phyloP scores from a whole-genome alignment of 75 land plant genomes.

The Ceratopteris richardii region DNA sequence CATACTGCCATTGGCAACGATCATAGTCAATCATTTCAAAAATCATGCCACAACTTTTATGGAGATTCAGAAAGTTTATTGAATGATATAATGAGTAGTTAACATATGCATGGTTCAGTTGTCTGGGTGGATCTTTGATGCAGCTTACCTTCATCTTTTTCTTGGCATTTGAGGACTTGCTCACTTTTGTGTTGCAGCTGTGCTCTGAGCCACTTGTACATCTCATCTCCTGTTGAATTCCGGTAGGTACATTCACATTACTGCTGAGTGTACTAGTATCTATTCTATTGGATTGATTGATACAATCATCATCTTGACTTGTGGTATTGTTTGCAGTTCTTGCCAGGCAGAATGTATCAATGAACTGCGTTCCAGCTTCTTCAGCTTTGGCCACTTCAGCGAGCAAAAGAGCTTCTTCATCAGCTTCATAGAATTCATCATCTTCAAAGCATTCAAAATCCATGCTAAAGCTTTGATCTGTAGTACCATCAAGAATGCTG shows the following conservation, averaged over 20 bases:
- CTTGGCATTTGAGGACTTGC: conserved; percentile 30
- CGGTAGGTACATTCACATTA: no score
- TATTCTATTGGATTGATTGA: not conserved
- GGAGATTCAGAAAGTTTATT: no score
- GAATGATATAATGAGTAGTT: no score
- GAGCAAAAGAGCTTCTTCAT: conserved; percentile 19
- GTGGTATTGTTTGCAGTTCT: not conserved
- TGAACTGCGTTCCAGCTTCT: conserved; percentile 6
- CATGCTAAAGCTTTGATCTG: conserved; percentile 5
- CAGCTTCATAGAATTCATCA: conserved; percentile 2
- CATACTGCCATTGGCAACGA: conserved; percentile 1
- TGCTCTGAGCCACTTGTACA: not conserved
- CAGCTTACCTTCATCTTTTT: conserved; percentile 43
- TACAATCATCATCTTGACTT: not conserved
- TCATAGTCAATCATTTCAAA: not conserved
- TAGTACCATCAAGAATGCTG: conserved; percentile 25
- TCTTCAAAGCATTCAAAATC: conserved; percentile 3
- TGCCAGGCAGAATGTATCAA: conserved; percentile 2
- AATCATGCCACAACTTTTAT: not conserved
- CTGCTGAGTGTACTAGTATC: not conserved
- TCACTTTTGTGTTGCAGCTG: conserved; percentile 9
- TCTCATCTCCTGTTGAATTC: no score
- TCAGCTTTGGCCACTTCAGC: conserved; percentile 14
- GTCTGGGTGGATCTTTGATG: no score
- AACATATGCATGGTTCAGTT: no score